These are phyloP conservation scores for Magnusiomyces suaveolens DNA, from an alignment of 1,139 yeast species.

Conservation along the genomic window DNA sequence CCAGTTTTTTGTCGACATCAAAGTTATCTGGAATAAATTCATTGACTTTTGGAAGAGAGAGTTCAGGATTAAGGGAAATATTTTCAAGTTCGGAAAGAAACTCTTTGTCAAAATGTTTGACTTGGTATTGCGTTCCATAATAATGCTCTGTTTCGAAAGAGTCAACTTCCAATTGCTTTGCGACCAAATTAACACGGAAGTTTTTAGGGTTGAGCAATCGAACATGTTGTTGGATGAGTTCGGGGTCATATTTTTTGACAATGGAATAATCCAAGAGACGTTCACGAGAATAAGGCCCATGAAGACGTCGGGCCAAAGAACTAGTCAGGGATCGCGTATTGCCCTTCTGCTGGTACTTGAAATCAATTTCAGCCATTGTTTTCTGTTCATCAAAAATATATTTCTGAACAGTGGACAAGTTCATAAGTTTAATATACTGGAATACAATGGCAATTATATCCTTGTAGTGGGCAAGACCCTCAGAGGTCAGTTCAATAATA, in stretches of 20 bases:
- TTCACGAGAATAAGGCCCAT: conserved; percentile 50
- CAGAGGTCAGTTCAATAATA: conserved; percentile 64
- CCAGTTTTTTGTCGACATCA: conserved; percentile 42
- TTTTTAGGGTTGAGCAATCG: conserved; percentile 47
- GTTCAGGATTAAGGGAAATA: conserved; percentile 29
- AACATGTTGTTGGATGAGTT: conserved; percentile 44
- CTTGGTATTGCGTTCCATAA: conserved; percentile 79
- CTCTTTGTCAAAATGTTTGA: conserved; percentile 37
- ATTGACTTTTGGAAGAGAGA: conserved; percentile 61
- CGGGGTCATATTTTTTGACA: conserved; percentile 49
- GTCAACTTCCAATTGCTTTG: conserved; percentile 27
- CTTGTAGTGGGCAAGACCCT: conserved; percentile 57
- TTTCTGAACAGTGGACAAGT: conserved; percentile 46
- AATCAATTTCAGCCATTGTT: conserved; percentile 41
- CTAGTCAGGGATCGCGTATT: conserved; percentile 54
- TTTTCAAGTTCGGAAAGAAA: conserved; percentile 34
- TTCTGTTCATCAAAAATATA: conserved; percentile 45
- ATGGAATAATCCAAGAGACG: conserved; percentile 51
- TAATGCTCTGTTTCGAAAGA: conserved; percentile 54
- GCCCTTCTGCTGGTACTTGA: conserved; percentile 59
- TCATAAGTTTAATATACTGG: conserved; percentile 59
- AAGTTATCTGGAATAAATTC: conserved; percentile 76
- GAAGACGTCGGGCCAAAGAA: conserved; percentile 41
- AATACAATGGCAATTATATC: conserved; percentile 51
- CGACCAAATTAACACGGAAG: conserved; percentile 48